phyloP scores from a whole-genome alignment of 148 eudicot species.

The Nepenthes gracilis region DNA sequence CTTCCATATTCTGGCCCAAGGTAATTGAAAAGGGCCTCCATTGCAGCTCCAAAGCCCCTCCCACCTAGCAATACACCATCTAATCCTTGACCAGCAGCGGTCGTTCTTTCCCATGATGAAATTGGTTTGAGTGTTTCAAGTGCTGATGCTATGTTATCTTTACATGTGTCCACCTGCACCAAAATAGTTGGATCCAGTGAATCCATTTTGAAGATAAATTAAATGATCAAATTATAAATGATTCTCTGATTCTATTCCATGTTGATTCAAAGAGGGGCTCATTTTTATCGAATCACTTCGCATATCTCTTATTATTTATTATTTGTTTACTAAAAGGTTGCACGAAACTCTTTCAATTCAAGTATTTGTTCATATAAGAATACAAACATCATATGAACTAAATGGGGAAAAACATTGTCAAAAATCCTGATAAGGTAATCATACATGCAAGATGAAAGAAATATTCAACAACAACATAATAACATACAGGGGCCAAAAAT shows the following conservation, averaged over 20 bases:
- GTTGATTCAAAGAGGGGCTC: not conserved
- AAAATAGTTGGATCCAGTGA: not conserved
- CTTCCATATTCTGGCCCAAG: slow-evolving; percentile 94
- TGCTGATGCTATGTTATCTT: slow-evolving; percentile 86
- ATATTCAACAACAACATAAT: not conserved
- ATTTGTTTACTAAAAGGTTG: no score
- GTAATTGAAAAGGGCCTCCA: slow-evolving; percentile 83
- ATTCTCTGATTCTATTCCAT: not conserved
- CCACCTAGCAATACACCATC: slow-evolving; percentile 90
- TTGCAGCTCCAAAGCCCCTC: slow-evolving; percentile 93
- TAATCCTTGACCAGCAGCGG: slow-evolving; percentile 72
- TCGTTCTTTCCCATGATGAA: slow-evolving; percentile 86
- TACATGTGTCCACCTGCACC: slow-evolving; percentile 86
- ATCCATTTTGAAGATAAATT: not conserved
- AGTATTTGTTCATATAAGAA: no score
- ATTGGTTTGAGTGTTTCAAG: slow-evolving; percentile 93
- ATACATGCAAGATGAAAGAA: not conserved
- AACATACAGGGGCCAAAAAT: slow-evolving; percentile 92
- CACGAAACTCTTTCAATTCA: no score
- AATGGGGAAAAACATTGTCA: no score
- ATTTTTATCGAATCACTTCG: not conserved
- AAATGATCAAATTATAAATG: not conserved
- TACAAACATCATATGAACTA: no score
- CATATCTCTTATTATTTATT: no score
- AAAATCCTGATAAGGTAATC: not conserved